Percentiles rank a stretch among this genome's conserved stretches.
Conservation (phyloP, 208 protist species). For the Leishmania turanica region DNA sequence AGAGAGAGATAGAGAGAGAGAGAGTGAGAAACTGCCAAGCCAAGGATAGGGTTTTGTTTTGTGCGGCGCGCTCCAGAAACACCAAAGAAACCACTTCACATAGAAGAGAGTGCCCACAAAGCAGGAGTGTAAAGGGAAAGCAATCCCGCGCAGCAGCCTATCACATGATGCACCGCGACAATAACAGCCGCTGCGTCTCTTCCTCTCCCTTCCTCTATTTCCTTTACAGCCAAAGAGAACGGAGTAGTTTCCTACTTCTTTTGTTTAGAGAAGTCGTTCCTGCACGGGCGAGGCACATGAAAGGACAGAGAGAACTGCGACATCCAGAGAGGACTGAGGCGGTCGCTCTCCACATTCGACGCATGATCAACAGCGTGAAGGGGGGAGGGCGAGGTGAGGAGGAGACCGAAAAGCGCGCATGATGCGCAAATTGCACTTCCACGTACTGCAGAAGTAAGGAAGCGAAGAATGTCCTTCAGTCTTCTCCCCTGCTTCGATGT, state of each 20-base stretch:
- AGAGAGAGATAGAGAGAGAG: not conserved
- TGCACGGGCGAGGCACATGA: not conserved
- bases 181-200: not conserved
- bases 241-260: not conserved
- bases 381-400: too few relatives aligned
- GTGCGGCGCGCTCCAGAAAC: not conserved
- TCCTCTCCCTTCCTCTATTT: not conserved
- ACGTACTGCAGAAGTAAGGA: not conserved
- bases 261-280: not conserved
- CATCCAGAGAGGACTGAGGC: not conserved
- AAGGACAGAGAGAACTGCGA: not conserved
- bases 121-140: not conserved
- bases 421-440: not conserved
- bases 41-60: not conserved
- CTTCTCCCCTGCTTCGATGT: not conserved
- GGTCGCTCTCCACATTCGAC: not conserved
- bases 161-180: not conserved
- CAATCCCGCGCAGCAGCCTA: not conserved
- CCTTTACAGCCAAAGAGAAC: not conserved
- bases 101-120: not conserved
- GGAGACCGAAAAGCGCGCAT: not conserved
- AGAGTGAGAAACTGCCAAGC: not conserved
- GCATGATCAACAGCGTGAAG: not conserved
- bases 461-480: not conserved
- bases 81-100: too few relatives aligned